Evolutionary conservation across 768 basidiomycete genomes (phyloP).

Genomic region (Termitomyces sp.): DNA sequence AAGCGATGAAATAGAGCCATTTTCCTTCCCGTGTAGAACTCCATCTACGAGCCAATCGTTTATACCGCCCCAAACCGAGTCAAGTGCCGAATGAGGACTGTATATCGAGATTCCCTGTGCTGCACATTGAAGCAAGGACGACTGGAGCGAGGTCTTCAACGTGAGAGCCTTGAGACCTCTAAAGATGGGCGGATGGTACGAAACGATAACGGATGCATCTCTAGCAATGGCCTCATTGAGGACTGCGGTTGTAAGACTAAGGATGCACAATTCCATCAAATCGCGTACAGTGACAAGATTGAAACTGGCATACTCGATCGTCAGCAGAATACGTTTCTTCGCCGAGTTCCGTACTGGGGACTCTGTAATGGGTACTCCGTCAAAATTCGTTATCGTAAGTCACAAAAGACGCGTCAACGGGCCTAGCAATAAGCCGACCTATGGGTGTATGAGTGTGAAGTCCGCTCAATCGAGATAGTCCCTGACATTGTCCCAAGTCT

Average conservation of each 20-base stretch:
- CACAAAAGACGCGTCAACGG: slow-evolving; percentile 15
- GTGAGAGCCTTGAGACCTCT: slow-evolving; percentile 71
- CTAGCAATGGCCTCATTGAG: slow-evolving; percentile 61
- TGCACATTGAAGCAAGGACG: slow-evolving; percentile 74
- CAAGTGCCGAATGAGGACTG: slow-evolving; percentile 85
- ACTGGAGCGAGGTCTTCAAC: slow-evolving; percentile 73
- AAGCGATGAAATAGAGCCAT: slow-evolving; percentile 34
- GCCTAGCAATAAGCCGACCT: slow-evolving; percentile 81
- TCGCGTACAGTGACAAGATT: not conserved
- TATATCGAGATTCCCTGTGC: slow-evolving; percentile 84
- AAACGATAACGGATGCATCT: slow-evolving; percentile 63
- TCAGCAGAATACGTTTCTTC: slow-evolving; percentile 53
- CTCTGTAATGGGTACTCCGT: slow-evolving; percentile 31
- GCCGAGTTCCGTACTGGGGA: slow-evolving; percentile 47
- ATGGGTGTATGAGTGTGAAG: slow-evolving; percentile 7
- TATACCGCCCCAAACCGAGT: slow-evolving; percentile 79
- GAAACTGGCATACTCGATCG: slow-evolving; percentile 56
- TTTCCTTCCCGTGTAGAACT: slow-evolving; percentile 34
- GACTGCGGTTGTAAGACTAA: slow-evolving; percentile 72
- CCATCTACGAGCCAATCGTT: slow-evolving; percentile 85
- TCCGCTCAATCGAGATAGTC: slow-evolving; percentile 2
- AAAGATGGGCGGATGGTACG: slow-evolving; percentile 89
- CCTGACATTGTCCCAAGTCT: slow-evolving; percentile 93
- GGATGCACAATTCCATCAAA: slow-evolving; percentile 5
- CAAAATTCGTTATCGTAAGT: not conserved